Evolutionary conservation across 306 rosid genomes (phyloP), one percentile per base, ranked within the genome.

Genomic region (Cicer cuneatum): DNA sequence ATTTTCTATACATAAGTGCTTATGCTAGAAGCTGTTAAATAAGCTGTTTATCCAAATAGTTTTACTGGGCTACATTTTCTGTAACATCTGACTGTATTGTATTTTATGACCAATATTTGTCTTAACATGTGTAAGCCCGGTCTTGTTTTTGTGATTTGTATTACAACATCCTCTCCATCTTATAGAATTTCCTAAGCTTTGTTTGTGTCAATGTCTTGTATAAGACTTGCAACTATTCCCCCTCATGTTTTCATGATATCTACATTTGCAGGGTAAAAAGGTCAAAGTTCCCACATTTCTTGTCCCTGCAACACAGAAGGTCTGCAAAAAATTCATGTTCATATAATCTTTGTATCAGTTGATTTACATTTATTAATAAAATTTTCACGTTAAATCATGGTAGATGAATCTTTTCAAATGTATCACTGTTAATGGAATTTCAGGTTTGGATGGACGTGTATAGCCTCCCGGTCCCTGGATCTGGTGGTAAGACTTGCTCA

Each of bases 261-360:
- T 73, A 58, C 56, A 49, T 81, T 57, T 82, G 77, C 89, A 94
- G 99, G 95, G 96, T 6, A 90, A 88, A 86, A 79, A 76, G 85
- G 97, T 94, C 72, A 94, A 90, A 92, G 99, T 92, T 40, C 97
- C 99, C 72, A 94, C 98, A 33, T 94, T 90, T 74, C 97, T 94
- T 65, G 98, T 94, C 71, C 98, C 98, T 38, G 98, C 98, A n/a
- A 92, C 98, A 13, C 98, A 90, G 74, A 91, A 90, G 98, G 98
- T 94, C 70, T 54, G 86, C 60, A 42, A 62, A 60, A 52, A 47
- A 6, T 21, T 72, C 73, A 39, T 37, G 49, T 69, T 53, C 29
- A 40, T 29, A 16, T 64, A n/a, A n/a, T 73, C 79, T 54, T 19
- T 21, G 49, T 5, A 21, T 40, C 29, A 14, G 21, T 56, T 33